Base-by-base conservation (phyloP, 2,329 filamentous ascomycete genomes). In the Tetracladium maxilliforme region DNA sequence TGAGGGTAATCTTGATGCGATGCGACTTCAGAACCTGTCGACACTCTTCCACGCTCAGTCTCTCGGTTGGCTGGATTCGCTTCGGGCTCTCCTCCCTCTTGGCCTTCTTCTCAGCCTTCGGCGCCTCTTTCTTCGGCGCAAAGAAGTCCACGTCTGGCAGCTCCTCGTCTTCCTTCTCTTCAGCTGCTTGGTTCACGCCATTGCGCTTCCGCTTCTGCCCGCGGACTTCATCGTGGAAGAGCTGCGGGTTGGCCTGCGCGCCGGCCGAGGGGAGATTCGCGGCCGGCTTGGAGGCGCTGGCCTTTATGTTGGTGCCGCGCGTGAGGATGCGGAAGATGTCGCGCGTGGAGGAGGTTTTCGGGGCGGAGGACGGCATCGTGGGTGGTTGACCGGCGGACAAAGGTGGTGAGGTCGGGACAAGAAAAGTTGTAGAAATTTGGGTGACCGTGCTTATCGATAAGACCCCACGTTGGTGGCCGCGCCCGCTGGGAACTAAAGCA, bases 1-100 rank as follows among this genome's bases (percentile, higher is more conserved):
- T 54, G 24, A 92, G 57, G 0, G 79, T 81, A 19, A 92, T 66
- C 48, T 93, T 93, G 35, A 94, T 60, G 34, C 84, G 79, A 49
- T 93, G 83, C 29, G 72, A 76, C 32, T 74, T 73, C 32, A 93
- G 53, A 8, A 87, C 59, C 31, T 74, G 69, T 38, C 76, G 74
- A 38, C 80, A 75, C 44, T 86, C 70, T 29, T 77, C 73, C 39
- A 78, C 64, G 38, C 70, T 67, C 37, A 83, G 60, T 8, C 51
- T 41, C 15, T 45, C 22, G 19, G 31, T 43, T 11, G 37, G 37
- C 26, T 51, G 44, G 26, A 43, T 28, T 20, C 10, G 21, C n/a
- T 10, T 23, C 25, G 14, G 26, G 26, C 11, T 23, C 23, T n/a
- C 20, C 28, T 18, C 33, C 26, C 6, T 36, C 28, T 14, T 22